Evolutionary conservation across 345 rosid species (phyloP).

Genomic region (Eucalyptus pauciflora): DNA sequence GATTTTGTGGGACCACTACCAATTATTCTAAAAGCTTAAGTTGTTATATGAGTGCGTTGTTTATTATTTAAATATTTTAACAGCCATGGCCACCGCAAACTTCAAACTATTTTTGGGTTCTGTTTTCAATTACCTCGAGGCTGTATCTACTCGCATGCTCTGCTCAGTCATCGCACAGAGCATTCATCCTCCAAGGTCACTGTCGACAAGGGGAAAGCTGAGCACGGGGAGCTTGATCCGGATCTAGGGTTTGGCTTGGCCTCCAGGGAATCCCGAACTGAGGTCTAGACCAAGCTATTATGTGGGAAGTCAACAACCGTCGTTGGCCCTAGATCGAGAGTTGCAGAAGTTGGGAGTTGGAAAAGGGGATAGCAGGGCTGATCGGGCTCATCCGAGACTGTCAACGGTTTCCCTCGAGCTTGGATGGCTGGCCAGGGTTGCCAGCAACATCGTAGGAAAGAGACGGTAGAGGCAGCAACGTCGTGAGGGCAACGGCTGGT

Average conservation of each 20-base stretch:
- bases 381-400: not conserved
- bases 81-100: not conserved
- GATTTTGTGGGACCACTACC: no score
- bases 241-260: not conserved
- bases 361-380: not conserved
- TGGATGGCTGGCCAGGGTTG: rapidly evolving
- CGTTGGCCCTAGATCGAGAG: not conserved
- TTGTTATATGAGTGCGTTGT: no score
- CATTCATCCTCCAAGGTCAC: not conserved
- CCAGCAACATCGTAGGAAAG: not conserved
- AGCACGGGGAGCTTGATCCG: not conserved
- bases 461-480: not conserved
- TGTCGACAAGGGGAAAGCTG: not conserved
- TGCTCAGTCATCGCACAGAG: not conserved
- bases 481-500: not conserved
- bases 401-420: not conserved
- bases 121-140: not conserved
- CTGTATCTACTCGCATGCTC: not conserved
- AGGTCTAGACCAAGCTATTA: not conserved
- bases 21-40: no score
- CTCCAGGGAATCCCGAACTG: not conserved
- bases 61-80: no score
- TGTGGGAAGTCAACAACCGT: not conserved
- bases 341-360: not conserved
- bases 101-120: not conserved